Evolutionary conservation across 2,329 filamentous ascomycete genomes (phyloP), one percentile per base, ranked within the genome.

Genomic region (Phialocephala subalpina): DNA sequence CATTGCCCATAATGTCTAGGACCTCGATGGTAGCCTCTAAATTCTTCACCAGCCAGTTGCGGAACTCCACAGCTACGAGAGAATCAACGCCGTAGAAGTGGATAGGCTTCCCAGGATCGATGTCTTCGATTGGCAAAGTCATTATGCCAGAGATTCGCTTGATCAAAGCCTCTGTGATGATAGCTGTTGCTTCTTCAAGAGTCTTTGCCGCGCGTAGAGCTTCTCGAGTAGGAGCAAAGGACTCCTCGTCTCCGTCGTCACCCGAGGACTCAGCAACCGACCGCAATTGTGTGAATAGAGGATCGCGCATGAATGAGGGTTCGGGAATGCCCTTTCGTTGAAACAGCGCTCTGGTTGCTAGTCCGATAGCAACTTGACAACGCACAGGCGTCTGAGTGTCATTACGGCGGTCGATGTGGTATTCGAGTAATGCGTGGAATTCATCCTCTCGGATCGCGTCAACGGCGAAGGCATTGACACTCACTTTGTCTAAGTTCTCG

Each of bases 1-100:
- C 12, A 42, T 42, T 42, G 12, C 38, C 12, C 38, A 42, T 14
- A 42, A 63, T 63, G 12, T 58, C 61, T 25, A 63, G 27, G 9
- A 58, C 53, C 18, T 14, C 8, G 2, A 85, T 71, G 45, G 82
- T 77, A 1, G 80, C 80, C 1, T 77, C 77, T n/a, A 79, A 79
- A 65, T 80, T 78, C 52, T 76, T 74, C 11, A 78, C 70, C 1
- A 84, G 74, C 82, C 83, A 85, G 67, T 80, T 84, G 16, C 83
- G 79, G 3, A 85, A 74, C 12, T 81, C 81, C 25, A 85, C 82
- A 1, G 83, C 83, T 6, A 84, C 80, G 7, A 86, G 77, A 0
- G 82, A 84, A 74, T 86, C 84, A 5, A 86, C 81, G 1, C 84
- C 84, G 58, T 83, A 84, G 2, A 78, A 79, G 42, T 62, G 62